Conservation (phyloP, 345 rosid genomes). For the Populus pruinosa region DNA sequence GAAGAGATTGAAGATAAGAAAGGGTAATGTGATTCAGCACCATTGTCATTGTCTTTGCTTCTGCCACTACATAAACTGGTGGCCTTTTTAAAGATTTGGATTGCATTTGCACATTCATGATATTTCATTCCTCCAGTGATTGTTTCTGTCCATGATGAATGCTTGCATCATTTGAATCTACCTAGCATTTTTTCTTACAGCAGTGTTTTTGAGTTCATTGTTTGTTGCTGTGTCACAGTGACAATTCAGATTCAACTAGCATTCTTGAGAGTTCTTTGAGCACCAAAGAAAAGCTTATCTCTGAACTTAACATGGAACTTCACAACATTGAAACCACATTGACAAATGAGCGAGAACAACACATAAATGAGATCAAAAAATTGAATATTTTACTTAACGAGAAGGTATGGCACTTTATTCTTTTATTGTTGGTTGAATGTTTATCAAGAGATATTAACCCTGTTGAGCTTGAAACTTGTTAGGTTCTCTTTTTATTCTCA, state of each 20-base stretch:
- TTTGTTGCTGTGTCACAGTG: constrained; percentile 45
- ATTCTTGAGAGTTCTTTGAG: constrained; percentile 82
- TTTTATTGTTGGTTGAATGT: not conserved
- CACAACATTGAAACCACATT: constrained; percentile 77
- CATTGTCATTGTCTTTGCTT: not conserved
- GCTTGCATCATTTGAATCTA: not conserved
- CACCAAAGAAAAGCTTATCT: constrained; percentile 90
- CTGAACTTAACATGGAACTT: constrained; percentile 89
- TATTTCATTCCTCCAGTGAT: not conserved
- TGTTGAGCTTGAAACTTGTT: not conserved
- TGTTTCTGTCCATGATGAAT: not conserved
- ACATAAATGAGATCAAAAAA: constrained; percentile 72
- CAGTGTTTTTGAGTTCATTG: constrained; percentile 5
- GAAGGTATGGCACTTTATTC: constrained; percentile 44
- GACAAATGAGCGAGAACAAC: constrained; percentile 75
- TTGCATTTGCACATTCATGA: not conserved
- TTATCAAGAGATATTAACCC: not conserved
- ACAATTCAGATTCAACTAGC: constrained; percentile 66
- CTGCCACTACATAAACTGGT: not conserved
- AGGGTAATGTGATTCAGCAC: constrained; percentile 42
- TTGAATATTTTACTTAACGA: constrained; percentile 62
- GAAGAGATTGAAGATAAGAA: constrained; percentile 68
- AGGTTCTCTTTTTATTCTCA: not conserved
- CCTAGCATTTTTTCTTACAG: not conserved
- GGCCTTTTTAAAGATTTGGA: not conserved